Percentiles rank a stretch among this genome's conserved stretches.
These are phyloP conservation scores for Kernera saxatilis DNA, from an alignment of 345 rosid species.

Conservation along the genomic window DNA sequence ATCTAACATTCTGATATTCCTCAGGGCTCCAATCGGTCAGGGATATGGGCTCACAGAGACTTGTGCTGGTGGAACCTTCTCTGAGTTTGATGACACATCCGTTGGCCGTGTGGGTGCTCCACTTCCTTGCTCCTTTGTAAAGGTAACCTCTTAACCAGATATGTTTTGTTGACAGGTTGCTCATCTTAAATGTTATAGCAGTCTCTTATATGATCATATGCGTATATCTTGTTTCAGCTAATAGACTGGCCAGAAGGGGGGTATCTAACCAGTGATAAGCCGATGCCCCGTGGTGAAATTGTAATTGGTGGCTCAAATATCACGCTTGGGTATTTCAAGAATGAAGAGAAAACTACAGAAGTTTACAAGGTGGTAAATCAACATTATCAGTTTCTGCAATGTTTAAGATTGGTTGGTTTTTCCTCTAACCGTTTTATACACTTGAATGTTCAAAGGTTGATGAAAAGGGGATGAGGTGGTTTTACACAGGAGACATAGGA, in stretches of 20 bases:
- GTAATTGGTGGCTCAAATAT: conserved; percentile 92
- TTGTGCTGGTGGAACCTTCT: conserved; percentile 97
- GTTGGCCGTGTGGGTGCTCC: conserved; percentile 99
- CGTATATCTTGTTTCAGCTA: conserved; percentile 47
- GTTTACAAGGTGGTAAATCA: conserved; percentile 63
- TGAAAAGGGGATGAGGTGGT: conserved; percentile 94
- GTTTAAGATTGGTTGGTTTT: not conserved
- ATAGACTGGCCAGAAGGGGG: conserved; percentile 98
- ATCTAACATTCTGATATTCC: conserved; percentile 3
- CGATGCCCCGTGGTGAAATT: conserved; percentile 97
- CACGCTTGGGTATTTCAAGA: conserved; percentile 87
- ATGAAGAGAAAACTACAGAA: conserved; percentile 80
- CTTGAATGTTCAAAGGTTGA: conserved; percentile 57
- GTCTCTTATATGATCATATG: not conserved
- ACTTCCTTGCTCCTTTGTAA: conserved; percentile 84
- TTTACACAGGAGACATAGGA: conserved; percentile 96
- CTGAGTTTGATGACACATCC: conserved; percentile 91
- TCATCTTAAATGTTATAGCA: not conserved
- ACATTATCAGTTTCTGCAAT: not conserved
- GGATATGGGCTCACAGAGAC: conserved; percentile 99
- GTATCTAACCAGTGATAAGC: conserved; percentile 62
- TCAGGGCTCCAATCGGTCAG: conserved; percentile 97
- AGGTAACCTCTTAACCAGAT: conserved; percentile 46
- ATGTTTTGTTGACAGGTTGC: not conserved
- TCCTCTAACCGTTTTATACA: not conserved